phyloP scores from a whole-genome alignment of 805 yeast genomes.

The Lachancea mirantina region DNA sequence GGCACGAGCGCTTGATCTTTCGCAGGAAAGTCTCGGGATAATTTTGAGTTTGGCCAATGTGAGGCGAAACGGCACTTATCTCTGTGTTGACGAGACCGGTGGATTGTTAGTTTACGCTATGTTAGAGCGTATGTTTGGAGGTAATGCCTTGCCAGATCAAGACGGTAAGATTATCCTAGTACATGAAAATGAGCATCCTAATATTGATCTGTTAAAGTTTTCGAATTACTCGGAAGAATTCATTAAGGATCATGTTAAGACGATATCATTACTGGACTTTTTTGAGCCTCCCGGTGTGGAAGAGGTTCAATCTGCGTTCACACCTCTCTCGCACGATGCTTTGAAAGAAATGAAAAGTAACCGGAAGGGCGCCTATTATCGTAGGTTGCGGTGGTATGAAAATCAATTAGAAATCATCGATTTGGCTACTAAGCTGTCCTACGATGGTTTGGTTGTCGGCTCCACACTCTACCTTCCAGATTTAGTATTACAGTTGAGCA shows the following conservation, averaged over 20 bases:
- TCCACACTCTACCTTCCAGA: slow-evolving; percentile 65
- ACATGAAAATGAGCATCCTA: slow-evolving; percentile 93
- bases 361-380: slow-evolving; percentile 58
- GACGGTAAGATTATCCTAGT: slow-evolving; percentile 61
- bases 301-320: slow-evolving; percentile 38
- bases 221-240: slow-evolving; percentile 54
- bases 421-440: slow-evolving; percentile 43
- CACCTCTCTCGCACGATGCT: slow-evolving; percentile 41
- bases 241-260: slow-evolving; percentile 50
- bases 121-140: slow-evolving; percentile 78
- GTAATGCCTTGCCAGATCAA: slow-evolving; percentile 11
- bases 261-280: slow-evolving; percentile 72
- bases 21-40: slow-evolving; percentile 76
- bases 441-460: slow-evolving; percentile 70
- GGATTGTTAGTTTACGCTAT: slow-evolving; percentile 81
- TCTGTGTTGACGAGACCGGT: slow-evolving; percentile 90
- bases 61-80: slow-evolving; percentile 81
- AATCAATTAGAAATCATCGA: slow-evolving; percentile 39
- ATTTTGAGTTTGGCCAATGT: slow-evolving; percentile 73
- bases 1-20: slow-evolving; percentile 64
- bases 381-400: slow-evolving; percentile 48
- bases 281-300: slow-evolving; percentile 59
- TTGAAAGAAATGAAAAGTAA: slow-evolving; percentile 48
- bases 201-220: slow-evolving; percentile 60
- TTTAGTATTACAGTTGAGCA: slow-evolving; percentile 54